Percentiles rank a stretch among this genome's conserved stretches.
phyloP scores from a whole-genome alignment of 2,329 filamentous ascomycete species.

The Ramichloridium luteum region DNA sequence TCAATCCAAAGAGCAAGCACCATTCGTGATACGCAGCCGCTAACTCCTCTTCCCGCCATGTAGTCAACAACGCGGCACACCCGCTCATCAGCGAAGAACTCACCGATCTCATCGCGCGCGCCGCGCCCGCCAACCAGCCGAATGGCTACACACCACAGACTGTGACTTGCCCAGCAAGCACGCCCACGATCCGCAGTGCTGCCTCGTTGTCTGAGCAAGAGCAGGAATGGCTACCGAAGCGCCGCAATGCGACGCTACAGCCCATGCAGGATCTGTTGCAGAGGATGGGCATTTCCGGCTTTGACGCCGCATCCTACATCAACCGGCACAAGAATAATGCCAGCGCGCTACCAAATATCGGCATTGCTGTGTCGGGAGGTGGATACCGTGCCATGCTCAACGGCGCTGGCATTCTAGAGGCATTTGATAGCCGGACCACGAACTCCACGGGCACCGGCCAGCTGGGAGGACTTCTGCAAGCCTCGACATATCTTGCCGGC shows the following conservation, averaged over 20 bases:
- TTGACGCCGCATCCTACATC: constrained; percentile 66
- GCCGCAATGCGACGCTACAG: constrained; percentile 59
- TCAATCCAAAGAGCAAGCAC: no score
- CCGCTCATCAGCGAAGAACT: constrained; percentile 4
- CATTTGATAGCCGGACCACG: constrained; percentile 62
- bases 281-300: constrained; percentile 60
- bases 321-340: constrained; percentile 44
- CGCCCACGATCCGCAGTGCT: constrained; percentile 57
- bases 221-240: constrained; percentile 56
- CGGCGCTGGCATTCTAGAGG: constrained; percentile 65
- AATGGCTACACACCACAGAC: constrained; percentile 59
- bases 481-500: constrained; percentile 67
- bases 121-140: constrained; percentile 40
- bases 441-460: constrained; percentile 52
- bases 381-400: constrained; percentile 80
- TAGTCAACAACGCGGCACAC: no score
- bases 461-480: constrained; percentile 69
- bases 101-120: constrained; percentile 13
- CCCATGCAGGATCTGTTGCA: constrained; percentile 65
- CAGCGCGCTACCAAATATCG: constrained; percentile 54
- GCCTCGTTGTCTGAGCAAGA: constrained; percentile 54
- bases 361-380: constrained; percentile 67
- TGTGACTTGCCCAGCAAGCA: constrained; percentile 56
- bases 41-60: no score
- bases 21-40: no score